Percentiles rank a stretch among this genome's conserved stretches.
Conservation (phyloP, 371 early-diverging fungal genomes). For the Saksenaea vasiformis region DNA sequence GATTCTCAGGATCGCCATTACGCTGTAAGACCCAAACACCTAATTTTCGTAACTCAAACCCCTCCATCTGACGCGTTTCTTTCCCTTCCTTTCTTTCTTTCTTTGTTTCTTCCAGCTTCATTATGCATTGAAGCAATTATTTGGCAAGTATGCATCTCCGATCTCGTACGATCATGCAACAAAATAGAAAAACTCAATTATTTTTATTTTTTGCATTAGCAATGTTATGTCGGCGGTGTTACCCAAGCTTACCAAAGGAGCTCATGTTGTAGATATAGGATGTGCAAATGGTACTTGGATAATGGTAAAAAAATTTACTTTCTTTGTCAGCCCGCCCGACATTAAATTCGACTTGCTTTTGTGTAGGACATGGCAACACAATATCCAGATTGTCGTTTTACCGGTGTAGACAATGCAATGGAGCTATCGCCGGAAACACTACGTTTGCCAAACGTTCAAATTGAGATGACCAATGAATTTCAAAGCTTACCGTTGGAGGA, state of each 20-base stretch:
- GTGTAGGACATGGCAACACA: constrained; percentile 44
- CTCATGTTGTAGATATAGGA: constrained; percentile 24
- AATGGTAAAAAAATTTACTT: constrained; percentile 11
- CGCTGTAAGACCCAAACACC: constrained; percentile 18
- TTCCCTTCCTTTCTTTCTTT: constrained; percentile 5
- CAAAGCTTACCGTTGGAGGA: constrained; percentile 15
- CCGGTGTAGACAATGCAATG: constrained; percentile 20
- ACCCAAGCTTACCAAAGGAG: constrained; percentile 18
- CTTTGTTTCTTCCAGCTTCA: constrained; percentile 15
- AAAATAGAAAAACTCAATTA: not conserved
- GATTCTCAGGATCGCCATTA: constrained; percentile 17
- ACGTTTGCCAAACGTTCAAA: constrained; percentile 30
- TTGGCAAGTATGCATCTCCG: constrained; percentile 14
- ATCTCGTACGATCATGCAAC: not conserved
- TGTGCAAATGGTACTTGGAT: constrained; percentile 25
- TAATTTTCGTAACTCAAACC: too few species aligned
- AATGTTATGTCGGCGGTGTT: constrained; percentile 11
- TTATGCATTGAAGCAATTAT: constrained; percentile 22
- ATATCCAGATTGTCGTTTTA: constrained; percentile 33
- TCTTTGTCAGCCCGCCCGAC: not conserved
- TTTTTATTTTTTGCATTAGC: constrained; percentile 10
- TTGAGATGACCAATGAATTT: constrained; percentile 7
- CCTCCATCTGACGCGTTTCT: not conserved
- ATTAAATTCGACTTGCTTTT: constrained; percentile 8
- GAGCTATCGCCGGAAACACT: constrained; percentile 19